Conservation (phyloP, 192 early-diverging fungal species). For the Piromyces finnis region DNA sequence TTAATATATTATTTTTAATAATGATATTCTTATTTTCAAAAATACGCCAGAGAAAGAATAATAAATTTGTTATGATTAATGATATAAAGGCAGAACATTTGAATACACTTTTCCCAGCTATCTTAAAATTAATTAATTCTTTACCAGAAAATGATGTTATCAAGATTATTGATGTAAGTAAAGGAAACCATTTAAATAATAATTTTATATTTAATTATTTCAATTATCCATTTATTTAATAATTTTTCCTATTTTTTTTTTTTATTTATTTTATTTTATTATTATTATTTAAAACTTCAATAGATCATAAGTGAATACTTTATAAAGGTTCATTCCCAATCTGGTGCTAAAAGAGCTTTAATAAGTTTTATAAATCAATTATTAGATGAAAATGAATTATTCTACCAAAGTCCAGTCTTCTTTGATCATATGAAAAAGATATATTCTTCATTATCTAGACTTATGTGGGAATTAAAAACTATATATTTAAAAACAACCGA, state of each 20-base stretch:
- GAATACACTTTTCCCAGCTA: not conserved
- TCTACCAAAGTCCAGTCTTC: not conserved
- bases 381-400: not conserved
- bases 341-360: not conserved
- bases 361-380: not conserved
- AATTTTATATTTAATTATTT: too few relatives aligned
- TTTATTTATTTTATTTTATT: too few relatives aligned
- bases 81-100: not conserved
- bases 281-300: too few relatives aligned
- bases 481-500: not conserved
- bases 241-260: too few relatives aligned
- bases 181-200: too few relatives aligned
- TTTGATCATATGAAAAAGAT: not conserved
- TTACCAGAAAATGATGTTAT: not conserved
- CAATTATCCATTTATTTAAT: too few relatives aligned
- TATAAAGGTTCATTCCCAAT: not conserved
- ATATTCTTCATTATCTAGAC: not conserved
- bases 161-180: not conserved
- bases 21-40: too few relatives aligned
- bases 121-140: not conserved
- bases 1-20: too few relatives aligned
- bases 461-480: not conserved
- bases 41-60: not conserved
- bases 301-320: not conserved
- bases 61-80: not conserved